phyloP scores from a whole-genome alignment of 495 filamentous ascomycete genomes.

The Daldinia loculata region DNA sequence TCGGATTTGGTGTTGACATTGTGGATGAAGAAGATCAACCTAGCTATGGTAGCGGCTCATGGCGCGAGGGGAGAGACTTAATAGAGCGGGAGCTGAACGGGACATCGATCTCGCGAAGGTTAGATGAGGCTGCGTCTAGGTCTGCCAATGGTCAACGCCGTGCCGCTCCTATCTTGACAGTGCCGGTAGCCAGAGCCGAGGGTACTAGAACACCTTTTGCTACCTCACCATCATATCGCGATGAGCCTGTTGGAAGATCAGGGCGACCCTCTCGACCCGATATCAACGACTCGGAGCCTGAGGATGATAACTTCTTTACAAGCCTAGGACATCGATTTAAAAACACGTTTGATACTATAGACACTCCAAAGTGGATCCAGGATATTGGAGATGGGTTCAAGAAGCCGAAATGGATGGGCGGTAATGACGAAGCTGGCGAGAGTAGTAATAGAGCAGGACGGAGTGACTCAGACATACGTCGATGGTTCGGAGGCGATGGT shows the following conservation, averaged over 20 bases:
- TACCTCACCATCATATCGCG: slow-evolving; percentile 50
- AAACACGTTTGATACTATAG: slow-evolving; percentile 89
- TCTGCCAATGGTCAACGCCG: slow-evolving; percentile 35
- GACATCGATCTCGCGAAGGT: slow-evolving; percentile 51
- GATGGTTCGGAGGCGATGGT: slow-evolving; percentile 57
- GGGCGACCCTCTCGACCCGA: slow-evolving; percentile 44
- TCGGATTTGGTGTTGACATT: slow-evolving; percentile 80
- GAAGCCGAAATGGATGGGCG: slow-evolving; percentile 86
- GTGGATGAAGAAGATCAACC: slow-evolving; percentile 75
- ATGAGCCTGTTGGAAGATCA: slow-evolving; percentile 41
- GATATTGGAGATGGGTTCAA: slow-evolving; percentile 71
- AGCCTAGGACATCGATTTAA: slow-evolving; percentile 83
- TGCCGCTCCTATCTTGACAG: slow-evolving; percentile 51
- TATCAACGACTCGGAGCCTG: slow-evolving; percentile 54
- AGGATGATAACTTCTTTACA: slow-evolving; percentile 83
- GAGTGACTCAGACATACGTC: slow-evolving; percentile 49
- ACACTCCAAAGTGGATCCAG: slow-evolving; percentile 81
- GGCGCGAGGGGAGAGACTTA: slow-evolving; percentile 92
- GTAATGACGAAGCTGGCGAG: slow-evolving; percentile 54
- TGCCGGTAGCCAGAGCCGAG: slow-evolving; percentile 35
- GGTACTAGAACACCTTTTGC: slow-evolving; percentile 51
- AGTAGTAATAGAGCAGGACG: slow-evolving; percentile 35
- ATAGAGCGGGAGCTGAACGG: slow-evolving; percentile 89
- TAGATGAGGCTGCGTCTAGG: slow-evolving; percentile 44
- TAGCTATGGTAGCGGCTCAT: slow-evolving; percentile 79